These are phyloP conservation scores for Colletotrichum sansevieriae DNA, from an alignment of 2,329 filamentous ascomycete species.

Conservation along the genomic window DNA sequence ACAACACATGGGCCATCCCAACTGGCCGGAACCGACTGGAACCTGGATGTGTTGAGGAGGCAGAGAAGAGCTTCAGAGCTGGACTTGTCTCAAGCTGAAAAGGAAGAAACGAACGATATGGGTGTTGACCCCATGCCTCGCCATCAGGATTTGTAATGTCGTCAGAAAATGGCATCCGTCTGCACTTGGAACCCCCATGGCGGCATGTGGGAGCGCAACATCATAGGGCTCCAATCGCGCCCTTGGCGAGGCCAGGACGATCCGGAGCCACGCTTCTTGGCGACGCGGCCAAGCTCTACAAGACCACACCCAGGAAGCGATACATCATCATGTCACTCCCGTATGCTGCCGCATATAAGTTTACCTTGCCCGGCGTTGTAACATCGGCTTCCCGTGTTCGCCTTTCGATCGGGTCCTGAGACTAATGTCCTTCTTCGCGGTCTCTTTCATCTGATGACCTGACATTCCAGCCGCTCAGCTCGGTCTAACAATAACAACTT, in stretches of 20 bases:
- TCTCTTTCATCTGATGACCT: neutral
- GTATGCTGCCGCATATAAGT: conserved; percentile 35
- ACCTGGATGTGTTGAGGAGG: neutral
- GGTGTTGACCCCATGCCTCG: conserved; percentile 20
- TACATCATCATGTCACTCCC: conserved; percentile 28
- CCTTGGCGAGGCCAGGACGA: conserved; percentile 39
- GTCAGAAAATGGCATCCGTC: conserved; percentile 31
- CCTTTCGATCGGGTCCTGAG: conserved; percentile 16
- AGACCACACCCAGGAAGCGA: conserved; percentile 32
- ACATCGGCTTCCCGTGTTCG: neutral
- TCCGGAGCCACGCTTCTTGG: conserved; percentile 41
- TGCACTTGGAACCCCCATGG: conserved; percentile 14
- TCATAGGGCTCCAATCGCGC: conserved; percentile 29
- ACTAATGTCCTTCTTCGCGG: neutral
- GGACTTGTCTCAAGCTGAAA: neutral
- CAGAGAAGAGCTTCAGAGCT: neutral
- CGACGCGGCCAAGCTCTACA: conserved; percentile 37
- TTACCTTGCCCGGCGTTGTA: conserved; percentile 1
- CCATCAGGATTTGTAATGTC: conserved; percentile 31
- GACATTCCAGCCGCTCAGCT: neutral
- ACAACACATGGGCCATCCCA: conserved; percentile 12
- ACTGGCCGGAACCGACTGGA: neutral
- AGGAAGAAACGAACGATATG: neutral
- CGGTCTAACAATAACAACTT: neutral
- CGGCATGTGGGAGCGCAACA: conserved; percentile 37